These are phyloP conservation scores for Aspergillus sclerotiicarbonarius DNA, from an alignment of 495 filamentous ascomycete species.

Conservation along the genomic window DNA sequence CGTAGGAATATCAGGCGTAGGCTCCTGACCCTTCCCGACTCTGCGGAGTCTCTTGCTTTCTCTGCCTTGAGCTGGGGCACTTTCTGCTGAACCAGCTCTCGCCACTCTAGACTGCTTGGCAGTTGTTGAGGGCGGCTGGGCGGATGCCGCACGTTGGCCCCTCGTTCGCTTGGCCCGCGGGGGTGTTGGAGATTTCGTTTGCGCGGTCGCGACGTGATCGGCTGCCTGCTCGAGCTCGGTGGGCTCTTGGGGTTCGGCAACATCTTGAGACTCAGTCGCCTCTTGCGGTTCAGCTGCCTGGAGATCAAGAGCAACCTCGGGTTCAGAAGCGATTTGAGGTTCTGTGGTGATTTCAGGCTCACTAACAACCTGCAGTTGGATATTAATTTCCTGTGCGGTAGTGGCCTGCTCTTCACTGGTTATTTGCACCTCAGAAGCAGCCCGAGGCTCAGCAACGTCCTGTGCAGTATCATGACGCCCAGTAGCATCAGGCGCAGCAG, in stretches of 20 bases:
- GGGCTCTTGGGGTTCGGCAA: not conserved
- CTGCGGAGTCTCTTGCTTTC: slow-evolving; percentile 8
- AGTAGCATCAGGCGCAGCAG: not conserved
- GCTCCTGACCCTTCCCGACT: slow-evolving; percentile 5
- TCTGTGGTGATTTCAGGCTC: not conserved
- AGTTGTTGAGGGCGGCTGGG: slow-evolving; percentile 9
- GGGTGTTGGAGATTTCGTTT: slow-evolving; percentile 3
- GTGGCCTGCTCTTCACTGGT: not conserved
- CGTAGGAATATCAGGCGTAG: not conserved
- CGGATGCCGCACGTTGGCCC: slow-evolving; percentile 15
- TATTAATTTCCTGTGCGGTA: not conserved
- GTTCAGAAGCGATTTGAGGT: not conserved
- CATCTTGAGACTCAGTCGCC: not conserved
- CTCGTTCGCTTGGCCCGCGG: slow-evolving; percentile 16
- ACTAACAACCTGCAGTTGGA: not conserved
- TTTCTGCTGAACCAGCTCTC: slow-evolving; percentile 1
- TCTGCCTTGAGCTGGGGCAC: not conserved
- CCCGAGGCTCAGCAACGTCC: not conserved
- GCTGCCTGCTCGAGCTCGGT: not conserved
- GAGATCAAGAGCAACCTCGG: not conserved
- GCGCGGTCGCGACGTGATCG: slow-evolving; percentile 5
- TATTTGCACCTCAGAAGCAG: not conserved
- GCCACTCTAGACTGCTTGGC: slow-evolving; percentile 9
- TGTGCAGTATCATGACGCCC: not conserved
- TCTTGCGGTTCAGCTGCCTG: not conserved